phyloP scores from a whole-genome alignment of 805 yeast genomes.

The Kluyveromyces siamensis region DNA sequence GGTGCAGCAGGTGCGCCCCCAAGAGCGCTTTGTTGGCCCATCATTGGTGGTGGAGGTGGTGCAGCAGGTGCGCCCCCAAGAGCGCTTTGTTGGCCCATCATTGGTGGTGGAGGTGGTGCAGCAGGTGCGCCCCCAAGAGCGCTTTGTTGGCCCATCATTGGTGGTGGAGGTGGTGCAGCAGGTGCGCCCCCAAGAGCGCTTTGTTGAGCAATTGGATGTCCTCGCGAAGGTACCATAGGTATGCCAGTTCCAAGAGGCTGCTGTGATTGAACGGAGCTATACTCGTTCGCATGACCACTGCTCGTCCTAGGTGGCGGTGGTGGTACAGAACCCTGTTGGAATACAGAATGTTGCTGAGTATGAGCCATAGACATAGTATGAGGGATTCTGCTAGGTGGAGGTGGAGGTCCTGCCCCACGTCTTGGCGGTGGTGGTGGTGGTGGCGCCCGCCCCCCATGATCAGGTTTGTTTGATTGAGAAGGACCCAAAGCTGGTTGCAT shows the following conservation, averaged over 20 bases:
- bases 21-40: background rate
- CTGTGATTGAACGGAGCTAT: slow-evolving; percentile 5
- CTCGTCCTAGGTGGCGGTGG: slow-evolving; percentile 17
- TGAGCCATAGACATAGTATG: slow-evolving; percentile 6
- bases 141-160: slow-evolving; percentile 7
- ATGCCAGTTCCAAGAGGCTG: slow-evolving; percentile 1
- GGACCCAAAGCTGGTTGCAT: background rate
- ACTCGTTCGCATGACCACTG: slow-evolving; percentile 7
- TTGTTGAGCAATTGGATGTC: background rate
- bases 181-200: too few species aligned
- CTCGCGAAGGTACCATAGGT: background rate
- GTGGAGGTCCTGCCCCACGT: slow-evolving; percentile 16
- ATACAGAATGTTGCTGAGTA: slow-evolving; percentile 4
- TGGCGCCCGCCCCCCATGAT: slow-evolving; percentile 7
- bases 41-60: background rate
- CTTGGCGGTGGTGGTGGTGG: slow-evolving; percentile 21
- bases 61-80: background rate
- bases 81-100: background rate
- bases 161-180: slow-evolving; percentile 24
- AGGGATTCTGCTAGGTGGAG: slow-evolving; percentile 14
- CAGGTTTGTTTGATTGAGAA: background rate
- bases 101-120: background rate
- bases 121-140: background rate
- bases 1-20: slow-evolving; percentile 2
- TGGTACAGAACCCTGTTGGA: slow-evolving; percentile 24